A percentile compares a stretch with the other conserved stretches of the same genome.
Evolutionary conservation across 108 stramenopile species (phyloP).

Genomic region (Stephanodiscus triporus): DNA sequence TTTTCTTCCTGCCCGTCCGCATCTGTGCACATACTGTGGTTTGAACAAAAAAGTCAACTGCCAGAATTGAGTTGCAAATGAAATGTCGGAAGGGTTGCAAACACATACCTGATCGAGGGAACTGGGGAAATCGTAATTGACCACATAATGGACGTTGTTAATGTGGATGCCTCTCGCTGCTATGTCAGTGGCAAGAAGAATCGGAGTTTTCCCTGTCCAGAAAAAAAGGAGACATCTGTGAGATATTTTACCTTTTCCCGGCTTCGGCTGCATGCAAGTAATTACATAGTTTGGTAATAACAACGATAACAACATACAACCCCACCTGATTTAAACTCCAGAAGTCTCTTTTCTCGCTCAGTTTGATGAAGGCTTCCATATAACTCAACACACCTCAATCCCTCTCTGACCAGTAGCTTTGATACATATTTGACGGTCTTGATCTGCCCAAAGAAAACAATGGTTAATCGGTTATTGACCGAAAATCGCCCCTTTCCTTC

Average conservation of each 20-base stretch:
- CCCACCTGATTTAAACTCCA: conserved; percentile 54
- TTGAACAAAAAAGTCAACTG: conserved; percentile 2
- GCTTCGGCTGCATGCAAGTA: too few relatives aligned
- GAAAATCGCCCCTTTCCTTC: conserved; percentile 15
- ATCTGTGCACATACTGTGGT: conserved; percentile 75
- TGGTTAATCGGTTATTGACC: conserved; percentile 29
- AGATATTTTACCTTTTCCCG: too few relatives aligned
- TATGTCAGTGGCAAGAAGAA: conserved; percentile 94
- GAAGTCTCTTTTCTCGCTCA: conserved; percentile 56
- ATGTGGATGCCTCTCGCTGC: conserved; percentile 96
- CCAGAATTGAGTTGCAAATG: conserved; percentile 3
- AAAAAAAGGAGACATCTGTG: conserved; percentile 9
- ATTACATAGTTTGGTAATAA: too few relatives aligned
- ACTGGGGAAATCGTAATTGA: conserved; percentile 96
- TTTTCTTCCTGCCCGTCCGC: conserved; percentile 62
- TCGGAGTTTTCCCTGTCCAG: conserved; percentile 64
- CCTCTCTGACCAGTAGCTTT: conserved; percentile 64
- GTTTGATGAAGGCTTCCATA: conserved; percentile 68
- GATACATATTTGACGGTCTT: conserved; percentile 65
- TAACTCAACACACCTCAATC: conserved; percentile 50
- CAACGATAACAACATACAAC: background rate
- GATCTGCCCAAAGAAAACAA: conserved; percentile 68
- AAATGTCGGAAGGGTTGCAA: background rate
- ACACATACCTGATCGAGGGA: conserved; percentile 64
- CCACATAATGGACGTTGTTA: conserved; percentile 83